These are phyloP conservation scores for Leptodontidium sp. DNA, from an alignment of 2,329 filamentous ascomycete genomes.

Conservation along the genomic window DNA sequence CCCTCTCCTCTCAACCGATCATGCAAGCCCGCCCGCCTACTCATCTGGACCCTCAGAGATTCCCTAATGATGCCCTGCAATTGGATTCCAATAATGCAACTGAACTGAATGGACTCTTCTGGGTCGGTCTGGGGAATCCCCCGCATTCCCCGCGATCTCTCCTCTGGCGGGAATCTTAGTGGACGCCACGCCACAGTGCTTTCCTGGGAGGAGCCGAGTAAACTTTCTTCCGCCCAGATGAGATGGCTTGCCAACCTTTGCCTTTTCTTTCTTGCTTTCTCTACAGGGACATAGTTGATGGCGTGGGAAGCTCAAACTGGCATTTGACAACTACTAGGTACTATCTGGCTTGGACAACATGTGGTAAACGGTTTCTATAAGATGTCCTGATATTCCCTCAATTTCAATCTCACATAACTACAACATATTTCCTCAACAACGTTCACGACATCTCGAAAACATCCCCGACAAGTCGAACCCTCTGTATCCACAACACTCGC, in stretches of 20 bases:
- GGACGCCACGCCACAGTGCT: background rate
- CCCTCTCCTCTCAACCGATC: no score
- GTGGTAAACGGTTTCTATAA: no score
- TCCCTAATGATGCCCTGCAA: no score
- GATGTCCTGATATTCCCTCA: no score
- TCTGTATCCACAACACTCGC: background rate
- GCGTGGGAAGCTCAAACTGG: background rate
- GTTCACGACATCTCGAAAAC: background rate
- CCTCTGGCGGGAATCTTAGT: background rate
- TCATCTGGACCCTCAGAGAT: no score
- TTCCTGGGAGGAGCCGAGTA: background rate
- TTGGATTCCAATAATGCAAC: no score
- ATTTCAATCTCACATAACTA: no score
- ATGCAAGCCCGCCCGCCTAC: no score
- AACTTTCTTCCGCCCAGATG: background rate
- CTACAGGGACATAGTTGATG: background rate
- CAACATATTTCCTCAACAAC: no score
- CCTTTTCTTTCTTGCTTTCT: background rate
- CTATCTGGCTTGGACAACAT: no score
- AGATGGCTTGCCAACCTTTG: background rate
- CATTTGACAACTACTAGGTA: no score
- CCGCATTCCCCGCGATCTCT: slow-evolving; percentile 17
- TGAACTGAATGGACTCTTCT: no score
- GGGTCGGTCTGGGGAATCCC: slow-evolving; percentile 17
- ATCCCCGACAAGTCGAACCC: background rate